Evolutionary conservation across 441 rosid species (phyloP).

Genomic region (Erodium moschatum): DNA sequence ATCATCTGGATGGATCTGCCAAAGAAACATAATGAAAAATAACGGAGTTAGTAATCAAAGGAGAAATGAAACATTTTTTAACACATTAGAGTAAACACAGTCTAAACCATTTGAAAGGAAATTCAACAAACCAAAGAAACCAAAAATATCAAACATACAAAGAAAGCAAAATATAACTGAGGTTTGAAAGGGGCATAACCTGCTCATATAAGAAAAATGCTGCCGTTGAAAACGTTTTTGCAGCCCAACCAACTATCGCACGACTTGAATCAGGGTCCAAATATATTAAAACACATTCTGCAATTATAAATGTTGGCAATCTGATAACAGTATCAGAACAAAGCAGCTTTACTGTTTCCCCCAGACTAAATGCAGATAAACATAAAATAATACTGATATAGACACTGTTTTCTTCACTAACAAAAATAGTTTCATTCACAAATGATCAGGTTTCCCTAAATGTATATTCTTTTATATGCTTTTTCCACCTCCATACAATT

Average conservation of each 20-base stretch:
- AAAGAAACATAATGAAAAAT: constrained; percentile 18
- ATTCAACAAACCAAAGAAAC: not conserved
- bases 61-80: not conserved
- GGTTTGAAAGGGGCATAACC: constrained; percentile 34
- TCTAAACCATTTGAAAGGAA: constrained; percentile 10
- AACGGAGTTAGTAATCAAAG: not conserved
- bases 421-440: not conserved
- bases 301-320: constrained; percentile 93
- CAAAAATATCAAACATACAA: not conserved
- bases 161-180: not conserved
- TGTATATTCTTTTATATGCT: not conserved
- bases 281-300: constrained; percentile 97
- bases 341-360: constrained; percentile 25
- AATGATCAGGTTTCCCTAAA: not conserved
- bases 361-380: constrained; percentile 16
- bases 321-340: constrained; percentile 66
- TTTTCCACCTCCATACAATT: not conserved
- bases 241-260: constrained; percentile 70
- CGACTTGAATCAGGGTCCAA: constrained; percentile 81
- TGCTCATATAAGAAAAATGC: constrained; percentile 90
- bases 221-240: constrained; percentile 59
- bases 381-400: too few species aligned
- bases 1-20: constrained; percentile 90
- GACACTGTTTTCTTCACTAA: not conserved
- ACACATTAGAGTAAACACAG: not conserved